Base-by-base conservation (phyloP, 257 asterid species). In the Jaltomata sinuosa region DNA sequence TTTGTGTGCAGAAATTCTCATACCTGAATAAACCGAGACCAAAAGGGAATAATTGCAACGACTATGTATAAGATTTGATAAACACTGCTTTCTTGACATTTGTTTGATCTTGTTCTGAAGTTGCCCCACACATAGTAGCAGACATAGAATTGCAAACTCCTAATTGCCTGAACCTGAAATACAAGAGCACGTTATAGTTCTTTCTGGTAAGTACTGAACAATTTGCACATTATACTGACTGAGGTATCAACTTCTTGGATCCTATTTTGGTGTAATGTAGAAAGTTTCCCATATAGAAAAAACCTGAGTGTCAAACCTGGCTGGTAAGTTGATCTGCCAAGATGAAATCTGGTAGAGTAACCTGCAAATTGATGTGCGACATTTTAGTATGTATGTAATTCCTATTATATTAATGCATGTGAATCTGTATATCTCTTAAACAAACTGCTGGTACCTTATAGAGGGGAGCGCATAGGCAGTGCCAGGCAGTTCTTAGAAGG, bases 291-390 rank as follows among this genome's bases (percentile, higher is more conserved):
- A 2, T 21, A 36, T 2, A 57, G n/a, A 38, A 19, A 54, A 79
- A 65, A 74, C 84, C 65, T 59, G 31, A 14, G 67, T 29, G 38
- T 32, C 86, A 25, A 19, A 93, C 99, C 98, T 95, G 98, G 92
- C 99, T 95, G n/a, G 99, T 95, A 65, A 95, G 85, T 91, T 94
- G 97, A 88, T 95, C 98, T n/a, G 95, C 96, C 89, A 95, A 89
- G 94, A 95, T 89, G 87, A 94, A 93, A 88, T 95, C 98, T 21
- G 97, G 83, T 53, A 95, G 90, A 5, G 89, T 91, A 57, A 94
- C 95, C 99, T 95, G 79, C 78, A 83, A 86, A 84, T 12, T 31
- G 59, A 81, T 38, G 77, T 25, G 36, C 2, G 29, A 32, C 42
- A 47, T 27, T 14, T 47, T 42, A 40, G 22, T 83, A 49, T 11